Evolutionary conservation across 2,329 filamentous ascomycete genomes (phyloP).

Genomic region (Mariannaea sp.): DNA sequence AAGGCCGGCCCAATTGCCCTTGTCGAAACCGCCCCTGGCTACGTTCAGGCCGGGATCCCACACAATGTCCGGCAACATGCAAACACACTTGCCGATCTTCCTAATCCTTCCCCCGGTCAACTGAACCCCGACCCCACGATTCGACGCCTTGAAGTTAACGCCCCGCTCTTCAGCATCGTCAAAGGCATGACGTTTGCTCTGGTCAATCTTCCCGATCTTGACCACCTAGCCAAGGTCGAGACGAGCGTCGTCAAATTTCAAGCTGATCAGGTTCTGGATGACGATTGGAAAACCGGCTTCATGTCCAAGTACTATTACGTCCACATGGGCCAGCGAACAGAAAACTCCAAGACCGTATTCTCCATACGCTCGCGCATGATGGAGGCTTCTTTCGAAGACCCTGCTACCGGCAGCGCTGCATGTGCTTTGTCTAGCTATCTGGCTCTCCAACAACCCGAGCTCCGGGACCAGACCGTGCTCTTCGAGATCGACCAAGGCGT

Average conservation of each 20-base stretch:
- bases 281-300: constrained; percentile 61
- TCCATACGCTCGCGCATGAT: constrained; percentile 66
- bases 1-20: constrained; percentile 63
- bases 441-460: constrained; percentile 46
- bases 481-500: constrained; percentile 68
- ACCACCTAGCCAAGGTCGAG: constrained; percentile 55
- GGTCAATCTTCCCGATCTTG: constrained; percentile 63
- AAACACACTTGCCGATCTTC: constrained; percentile 44
- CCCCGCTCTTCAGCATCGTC: constrained; percentile 66
- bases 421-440: constrained; percentile 61
- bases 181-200: constrained; percentile 77
- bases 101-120: constrained; percentile 29
- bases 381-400: constrained; percentile 57
- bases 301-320: constrained; percentile 65
- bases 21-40: constrained; percentile 42
- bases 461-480: constrained; percentile 40
- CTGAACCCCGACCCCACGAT: constrained; percentile 40
- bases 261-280: constrained; percentile 49
- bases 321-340: constrained; percentile 40
- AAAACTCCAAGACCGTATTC: constrained; percentile 36
- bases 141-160: constrained; percentile 45
- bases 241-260: constrained; percentile 42
- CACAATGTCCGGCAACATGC: constrained; percentile 68
- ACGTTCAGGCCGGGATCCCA: constrained; percentile 67
- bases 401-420: constrained; percentile 67